Percentiles rank a stretch among this genome's conserved stretches.
Evolutionary conservation across 106 monocot genomes (phyloP).

Genomic region (Dioscorea zingiberensis): DNA sequence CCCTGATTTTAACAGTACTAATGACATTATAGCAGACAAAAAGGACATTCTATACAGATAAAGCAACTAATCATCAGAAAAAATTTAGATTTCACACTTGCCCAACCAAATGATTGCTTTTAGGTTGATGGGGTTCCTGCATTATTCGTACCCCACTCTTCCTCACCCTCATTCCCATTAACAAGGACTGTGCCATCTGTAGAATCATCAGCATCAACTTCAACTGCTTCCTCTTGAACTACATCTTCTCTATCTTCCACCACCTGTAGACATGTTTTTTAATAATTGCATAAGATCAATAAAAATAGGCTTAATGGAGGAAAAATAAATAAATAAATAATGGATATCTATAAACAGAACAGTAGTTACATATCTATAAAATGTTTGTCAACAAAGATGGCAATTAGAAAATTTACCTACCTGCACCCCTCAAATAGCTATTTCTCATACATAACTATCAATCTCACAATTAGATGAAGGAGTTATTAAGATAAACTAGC

Average conservation of each 20-base stretch:
- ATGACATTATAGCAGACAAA: no score
- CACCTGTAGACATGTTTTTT: conserved; percentile 16
- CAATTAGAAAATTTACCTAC: no score
- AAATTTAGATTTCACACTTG: conserved; percentile 34
- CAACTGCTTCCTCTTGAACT: conserved; percentile 36
- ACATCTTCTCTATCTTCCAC: conserved; percentile 21
- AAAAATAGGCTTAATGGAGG: no score
- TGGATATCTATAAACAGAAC: no score
- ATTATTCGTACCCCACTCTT: conserved; percentile 67
- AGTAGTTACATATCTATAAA: no score
- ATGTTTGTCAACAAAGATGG: no score
- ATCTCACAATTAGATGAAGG: no score
- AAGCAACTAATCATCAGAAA: conserved; percentile 13
- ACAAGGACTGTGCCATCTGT: conserved; percentile 53
- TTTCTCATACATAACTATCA: no score
- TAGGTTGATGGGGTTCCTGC: conserved; percentile 62
- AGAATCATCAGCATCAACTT: conserved; percentile 63
- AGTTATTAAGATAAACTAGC: no score
- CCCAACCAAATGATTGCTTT: conserved; percentile 45
- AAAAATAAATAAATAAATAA: no score
- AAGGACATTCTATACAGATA: background rate
- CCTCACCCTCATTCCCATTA: conserved; percentile 63
- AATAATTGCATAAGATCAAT: background rate
- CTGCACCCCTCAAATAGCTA: no score
- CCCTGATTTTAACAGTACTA: no score